These are phyloP conservation scores for Clarkia xantiana DNA, from an alignment of 345 rosid genomes.

Conservation along the genomic window DNA sequence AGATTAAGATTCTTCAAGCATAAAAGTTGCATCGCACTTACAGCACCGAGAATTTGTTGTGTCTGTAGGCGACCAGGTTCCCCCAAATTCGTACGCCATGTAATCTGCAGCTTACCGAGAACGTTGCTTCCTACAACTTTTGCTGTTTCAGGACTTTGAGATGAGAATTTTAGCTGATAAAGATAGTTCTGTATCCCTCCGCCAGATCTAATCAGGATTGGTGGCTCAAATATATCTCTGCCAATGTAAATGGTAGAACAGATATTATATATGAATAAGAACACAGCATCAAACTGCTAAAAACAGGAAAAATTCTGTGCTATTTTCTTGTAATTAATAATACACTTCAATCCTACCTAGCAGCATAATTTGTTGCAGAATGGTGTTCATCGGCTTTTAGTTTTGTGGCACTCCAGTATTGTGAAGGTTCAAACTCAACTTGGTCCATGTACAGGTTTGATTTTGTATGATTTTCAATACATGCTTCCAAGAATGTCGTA, in stretches of 20 bases:
- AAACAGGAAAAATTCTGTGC: not conserved
- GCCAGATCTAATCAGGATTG: slow-evolving; percentile 69
- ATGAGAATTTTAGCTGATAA: slow-evolving; percentile 41
- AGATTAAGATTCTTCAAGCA: too few species aligned
- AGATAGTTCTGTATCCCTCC: slow-evolving; percentile 90
- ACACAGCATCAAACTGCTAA: not conserved
- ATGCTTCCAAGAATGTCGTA: slow-evolving; percentile 75
- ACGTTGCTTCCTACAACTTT: slow-evolving; percentile 56
- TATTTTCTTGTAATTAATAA: not conserved
- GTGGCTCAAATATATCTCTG: slow-evolving; percentile 54
- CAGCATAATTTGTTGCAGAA: slow-evolving; percentile 19
- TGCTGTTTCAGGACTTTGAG: slow-evolving; percentile 30
- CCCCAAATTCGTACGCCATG: slow-evolving; percentile 93
- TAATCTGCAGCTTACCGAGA: slow-evolving; percentile 90
- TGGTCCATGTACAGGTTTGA: slow-evolving; percentile 86
- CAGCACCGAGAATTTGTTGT: slow-evolving; percentile 86
- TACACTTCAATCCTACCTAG: slow-evolving; percentile 25
- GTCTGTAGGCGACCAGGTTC: slow-evolving; percentile 98
- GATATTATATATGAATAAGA: not conserved
- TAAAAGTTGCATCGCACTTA: slow-evolving; percentile 24
- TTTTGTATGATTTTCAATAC: slow-evolving; percentile 91
- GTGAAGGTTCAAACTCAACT: slow-evolving; percentile 97
- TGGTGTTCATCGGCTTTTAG: slow-evolving; percentile 39
- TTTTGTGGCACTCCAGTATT: slow-evolving; percentile 57
- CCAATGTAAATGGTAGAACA: slow-evolving; percentile 10